phyloP scores from a whole-genome alignment of 73 alveolate species.

The Durusdinium trenchii region DNA sequence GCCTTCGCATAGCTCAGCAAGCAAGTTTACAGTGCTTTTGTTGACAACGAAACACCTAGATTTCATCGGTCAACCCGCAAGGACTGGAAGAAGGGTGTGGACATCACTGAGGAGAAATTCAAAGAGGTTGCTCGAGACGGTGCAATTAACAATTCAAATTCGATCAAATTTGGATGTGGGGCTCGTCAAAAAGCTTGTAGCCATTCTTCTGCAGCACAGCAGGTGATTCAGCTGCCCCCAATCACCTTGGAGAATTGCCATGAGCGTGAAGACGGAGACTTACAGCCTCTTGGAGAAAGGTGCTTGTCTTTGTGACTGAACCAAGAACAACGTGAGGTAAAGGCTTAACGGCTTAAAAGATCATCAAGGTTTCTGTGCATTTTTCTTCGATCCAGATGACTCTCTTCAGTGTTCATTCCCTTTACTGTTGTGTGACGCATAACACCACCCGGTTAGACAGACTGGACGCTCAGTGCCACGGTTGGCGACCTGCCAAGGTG shows the following conservation, averaged over 20 bases:
- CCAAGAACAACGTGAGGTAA: no score
- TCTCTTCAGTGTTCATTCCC: no score
- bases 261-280: slow-evolving; percentile 90
- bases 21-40: background rate
- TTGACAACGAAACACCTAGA: background rate
- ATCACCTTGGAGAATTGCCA: slow-evolving; percentile 94
- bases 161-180: background rate
- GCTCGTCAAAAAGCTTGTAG: background rate
- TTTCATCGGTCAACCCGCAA: background rate
- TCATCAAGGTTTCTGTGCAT: no score
- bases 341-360: no score
- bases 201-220: background rate
- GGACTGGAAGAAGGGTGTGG: slow-evolving; percentile 94
- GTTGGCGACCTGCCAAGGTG: slow-evolving; percentile 2
- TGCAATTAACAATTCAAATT: background rate
- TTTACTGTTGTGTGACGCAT: background rate
- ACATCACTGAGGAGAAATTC: slow-evolving; percentile 91
- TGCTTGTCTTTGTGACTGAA: no score
- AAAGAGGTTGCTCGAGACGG: slow-evolving; percentile 24
- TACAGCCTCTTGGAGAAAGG: slow-evolving; percentile 12
- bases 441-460: no score
- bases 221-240: slow-evolving; percentile 93
- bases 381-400: background rate
- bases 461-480: no score
- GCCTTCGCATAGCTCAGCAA: no score